A percentile compares a stretch with the other conserved stretches of the same genome.
phyloP scores from a whole-genome alignment of 768 basidiomycete genomes.

The Phaeotremella fagi region DNA sequence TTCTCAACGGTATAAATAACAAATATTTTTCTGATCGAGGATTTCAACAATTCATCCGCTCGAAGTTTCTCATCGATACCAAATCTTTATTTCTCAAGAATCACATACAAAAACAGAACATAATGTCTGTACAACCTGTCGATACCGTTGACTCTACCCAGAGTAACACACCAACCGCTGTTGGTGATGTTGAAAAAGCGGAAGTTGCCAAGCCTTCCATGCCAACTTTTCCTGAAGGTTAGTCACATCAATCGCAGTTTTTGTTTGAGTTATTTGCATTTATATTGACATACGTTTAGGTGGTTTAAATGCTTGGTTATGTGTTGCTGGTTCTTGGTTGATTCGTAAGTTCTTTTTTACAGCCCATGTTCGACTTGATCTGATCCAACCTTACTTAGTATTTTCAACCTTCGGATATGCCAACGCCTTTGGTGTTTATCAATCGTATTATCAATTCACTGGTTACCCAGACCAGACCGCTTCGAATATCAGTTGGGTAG shows the following conservation, averaged over 20 bases:
- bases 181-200: conserved; percentile 6
- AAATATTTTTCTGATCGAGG: too few species aligned
- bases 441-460: conserved; percentile 45
- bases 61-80: too few species aligned
- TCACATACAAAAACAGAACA: not conserved
- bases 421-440: conserved; percentile 50
- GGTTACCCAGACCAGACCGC: conserved; percentile 42
- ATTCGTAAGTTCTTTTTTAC: conserved; percentile 3
- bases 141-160: not conserved
- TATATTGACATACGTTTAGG: conserved; percentile 4
- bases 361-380: not conserved
- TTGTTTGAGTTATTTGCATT: not conserved
- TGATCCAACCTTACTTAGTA: conserved; percentile 2
- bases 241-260: not conserved
- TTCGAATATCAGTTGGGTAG: conserved; percentile 49
- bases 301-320: conserved; percentile 18
- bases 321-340: conserved; percentile 18
- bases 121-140: not conserved
- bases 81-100: too few species aligned
- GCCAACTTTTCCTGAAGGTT: conserved; percentile 18
- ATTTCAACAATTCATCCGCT: too few species aligned
- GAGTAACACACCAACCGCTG: too few species aligned
- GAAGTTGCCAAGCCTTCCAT: not conserved
- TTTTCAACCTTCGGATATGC: conserved; percentile 36
- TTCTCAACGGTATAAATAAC: too few species aligned